Evolutionary conservation across 179 eudicot genomes (phyloP).

Genomic region (Spinacia oleracea): DNA sequence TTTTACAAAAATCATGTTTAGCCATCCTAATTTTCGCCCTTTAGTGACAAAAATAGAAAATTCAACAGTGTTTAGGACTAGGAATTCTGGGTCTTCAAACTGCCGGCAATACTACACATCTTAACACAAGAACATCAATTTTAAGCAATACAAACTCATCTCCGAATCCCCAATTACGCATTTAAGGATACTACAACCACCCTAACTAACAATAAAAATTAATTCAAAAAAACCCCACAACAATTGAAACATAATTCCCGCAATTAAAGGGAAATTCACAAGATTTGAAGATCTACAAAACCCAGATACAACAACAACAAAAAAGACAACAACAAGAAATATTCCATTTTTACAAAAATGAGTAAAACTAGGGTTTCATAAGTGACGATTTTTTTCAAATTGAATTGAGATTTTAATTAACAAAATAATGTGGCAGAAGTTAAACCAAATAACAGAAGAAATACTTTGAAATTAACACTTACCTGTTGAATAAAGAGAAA

Average conservation of each 20-base stretch:
- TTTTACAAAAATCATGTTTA: too few relatives aligned
- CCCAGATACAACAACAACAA: neutral
- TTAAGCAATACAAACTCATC: neutral
- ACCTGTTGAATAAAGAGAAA: neutral
- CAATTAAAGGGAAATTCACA: neutral
- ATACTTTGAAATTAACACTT: neutral
- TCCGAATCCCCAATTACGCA: neutral
- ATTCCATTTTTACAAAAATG: neutral
- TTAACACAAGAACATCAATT: neutral
- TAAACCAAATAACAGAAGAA: neutral
- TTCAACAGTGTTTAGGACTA: neutral
- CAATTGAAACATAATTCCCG: neutral
- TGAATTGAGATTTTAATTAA: neutral
- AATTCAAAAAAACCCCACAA: neutral
- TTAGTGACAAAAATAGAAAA: neutral
- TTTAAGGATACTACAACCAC: too few relatives aligned
- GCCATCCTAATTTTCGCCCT: too few relatives aligned
- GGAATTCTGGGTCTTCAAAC: too few relatives aligned
- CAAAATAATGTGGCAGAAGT: neutral
- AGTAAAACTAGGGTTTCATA: neutral
- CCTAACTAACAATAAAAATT: neutral
- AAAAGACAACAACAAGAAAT: neutral
- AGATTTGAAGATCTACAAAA: neutral
- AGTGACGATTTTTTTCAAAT: neutral
- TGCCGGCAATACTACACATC: too few relatives aligned